Evolutionary conservation across 805 yeast genomes (phyloP).

Genomic region (Wickerhamomyces kurtzmanii): DNA sequence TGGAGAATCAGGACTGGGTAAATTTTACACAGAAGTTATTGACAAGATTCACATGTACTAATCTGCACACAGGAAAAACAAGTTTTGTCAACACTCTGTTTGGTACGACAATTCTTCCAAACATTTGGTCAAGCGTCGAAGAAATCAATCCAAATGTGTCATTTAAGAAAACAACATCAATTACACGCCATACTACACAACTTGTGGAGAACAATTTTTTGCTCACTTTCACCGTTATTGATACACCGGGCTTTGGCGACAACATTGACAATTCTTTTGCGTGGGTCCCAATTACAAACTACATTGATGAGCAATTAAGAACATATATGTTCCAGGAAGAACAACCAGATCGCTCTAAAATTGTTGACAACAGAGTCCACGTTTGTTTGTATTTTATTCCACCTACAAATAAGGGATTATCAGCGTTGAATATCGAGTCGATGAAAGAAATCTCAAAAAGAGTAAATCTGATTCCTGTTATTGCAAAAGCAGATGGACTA

Average conservation of each 20-base stretch:
- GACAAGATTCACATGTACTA: no score
- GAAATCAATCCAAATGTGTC: slow-evolving; percentile 26
- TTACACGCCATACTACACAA: slow-evolving; percentile 31
- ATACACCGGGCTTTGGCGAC: slow-evolving; percentile 75
- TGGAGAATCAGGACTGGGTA: slow-evolving; percentile 81
- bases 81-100: slow-evolving; percentile 77
- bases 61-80: slow-evolving; percentile 48
- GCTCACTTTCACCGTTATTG: slow-evolving; percentile 53
- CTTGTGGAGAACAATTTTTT: slow-evolving; percentile 52
- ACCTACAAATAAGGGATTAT: slow-evolving; percentile 54
- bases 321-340: slow-evolving; percentile 63
- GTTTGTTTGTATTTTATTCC: slow-evolving; percentile 76
- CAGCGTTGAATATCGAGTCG: slow-evolving; percentile 60
- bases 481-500: slow-evolving; percentile 73
- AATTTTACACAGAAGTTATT: no score
- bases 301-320: slow-evolving; percentile 73
- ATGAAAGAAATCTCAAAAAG: slow-evolving; percentile 63
- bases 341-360: slow-evolving; percentile 50
- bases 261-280: slow-evolving; percentile 52
- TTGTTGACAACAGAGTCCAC: slow-evolving; percentile 65
- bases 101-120: slow-evolving; percentile 34
- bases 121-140: slow-evolving; percentile 29
- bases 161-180: slow-evolving; percentile 23
- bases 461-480: slow-evolving; percentile 75
- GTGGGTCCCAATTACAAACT: slow-evolving; percentile 62